Percentiles rank a stretch among this genome's conserved stretches.
These are phyloP conservation scores for Lophiostoma macrostomum DNA, from an alignment of 495 filamentous ascomycete genomes.

Conservation along the genomic window DNA sequence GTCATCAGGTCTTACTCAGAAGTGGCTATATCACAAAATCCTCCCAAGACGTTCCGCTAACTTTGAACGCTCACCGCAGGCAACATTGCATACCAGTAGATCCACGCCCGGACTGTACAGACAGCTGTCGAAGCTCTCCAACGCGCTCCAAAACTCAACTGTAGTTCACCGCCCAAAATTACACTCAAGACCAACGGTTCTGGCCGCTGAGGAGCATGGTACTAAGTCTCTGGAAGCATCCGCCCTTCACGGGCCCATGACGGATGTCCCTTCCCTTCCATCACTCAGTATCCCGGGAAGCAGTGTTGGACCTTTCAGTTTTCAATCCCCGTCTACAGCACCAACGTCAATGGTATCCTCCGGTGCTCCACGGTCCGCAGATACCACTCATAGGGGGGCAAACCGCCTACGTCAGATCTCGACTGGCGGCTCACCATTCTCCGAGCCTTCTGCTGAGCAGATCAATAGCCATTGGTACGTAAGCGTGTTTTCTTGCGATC, in stretches of 20 bases:
- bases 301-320: conserved; percentile 11
- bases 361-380: conserved; percentile 20
- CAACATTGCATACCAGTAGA: conserved; percentile 15
- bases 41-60: too few species aligned
- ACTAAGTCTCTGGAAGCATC: not conserved
- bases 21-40: too few species aligned
- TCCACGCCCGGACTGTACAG: conserved; percentile 28
- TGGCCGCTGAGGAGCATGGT: not conserved
- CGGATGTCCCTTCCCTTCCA: conserved; percentile 22
- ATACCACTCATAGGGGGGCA: conserved; percentile 17
- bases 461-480: conserved; percentile 40
- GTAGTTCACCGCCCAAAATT: conserved; percentile 53
- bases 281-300: conserved; percentile 26
- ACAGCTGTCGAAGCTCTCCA: conserved; percentile 52
- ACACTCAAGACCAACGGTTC: conserved; percentile 43
- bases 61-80: too few species aligned
- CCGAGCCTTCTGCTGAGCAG: conserved; percentile 40
- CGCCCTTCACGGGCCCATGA: not conserved
- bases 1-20: too few species aligned
- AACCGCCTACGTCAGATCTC: conserved; percentile 1
- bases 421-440: conserved; percentile 18
- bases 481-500: too few species aligned
- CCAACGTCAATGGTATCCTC: conserved; percentile 32
- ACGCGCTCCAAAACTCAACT: conserved; percentile 50
- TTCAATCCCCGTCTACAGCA: conserved; percentile 31